Conservation (phyloP, 495 filamentous ascomycete genomes). For the Rusavskia elegans region DNA sequence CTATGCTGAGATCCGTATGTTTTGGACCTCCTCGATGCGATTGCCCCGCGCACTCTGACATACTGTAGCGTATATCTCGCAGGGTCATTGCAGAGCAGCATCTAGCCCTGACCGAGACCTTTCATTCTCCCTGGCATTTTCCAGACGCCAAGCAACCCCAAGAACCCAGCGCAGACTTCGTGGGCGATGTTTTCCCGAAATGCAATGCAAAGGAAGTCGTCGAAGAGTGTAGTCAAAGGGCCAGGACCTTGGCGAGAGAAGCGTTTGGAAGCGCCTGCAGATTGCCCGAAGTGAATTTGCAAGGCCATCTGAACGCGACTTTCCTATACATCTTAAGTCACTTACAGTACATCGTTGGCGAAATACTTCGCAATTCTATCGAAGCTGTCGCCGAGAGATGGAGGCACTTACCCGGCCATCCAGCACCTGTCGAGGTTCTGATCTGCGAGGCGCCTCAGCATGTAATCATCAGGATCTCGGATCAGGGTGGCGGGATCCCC, state of each 20-base stretch:
- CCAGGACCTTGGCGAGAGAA: conserved; percentile 49
- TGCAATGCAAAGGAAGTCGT: conserved; percentile 88
- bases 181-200: conserved; percentile 89
- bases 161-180: conserved; percentile 61
- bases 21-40: background rate
- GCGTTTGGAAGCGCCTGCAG: conserved; percentile 51
- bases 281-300: conserved; percentile 70
- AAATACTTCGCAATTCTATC: conserved; percentile 87
- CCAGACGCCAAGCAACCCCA: conserved; percentile 53
- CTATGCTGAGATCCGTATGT: conserved; percentile 70
- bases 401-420: conserved; percentile 21
- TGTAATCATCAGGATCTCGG: conserved; percentile 90
- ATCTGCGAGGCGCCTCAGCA: conserved; percentile 91
- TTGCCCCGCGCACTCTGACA: background rate
- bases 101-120: conserved; percentile 89
- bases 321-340: conserved; percentile 96
- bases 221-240: conserved; percentile 58
- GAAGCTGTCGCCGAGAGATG: conserved; percentile 75
- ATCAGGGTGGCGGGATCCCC: conserved; percentile 86
- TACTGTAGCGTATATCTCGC: conserved; percentile 69
- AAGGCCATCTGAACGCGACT: conserved; percentile 73
- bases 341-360: conserved; percentile 91
- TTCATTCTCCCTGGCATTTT: conserved; percentile 84
- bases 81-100: conserved; percentile 97
- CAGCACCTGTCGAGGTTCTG: conserved; percentile 80